phyloP scores from a whole-genome alignment of 768 basidiomycete genomes.

The Collybiopsis luxurians region DNA sequence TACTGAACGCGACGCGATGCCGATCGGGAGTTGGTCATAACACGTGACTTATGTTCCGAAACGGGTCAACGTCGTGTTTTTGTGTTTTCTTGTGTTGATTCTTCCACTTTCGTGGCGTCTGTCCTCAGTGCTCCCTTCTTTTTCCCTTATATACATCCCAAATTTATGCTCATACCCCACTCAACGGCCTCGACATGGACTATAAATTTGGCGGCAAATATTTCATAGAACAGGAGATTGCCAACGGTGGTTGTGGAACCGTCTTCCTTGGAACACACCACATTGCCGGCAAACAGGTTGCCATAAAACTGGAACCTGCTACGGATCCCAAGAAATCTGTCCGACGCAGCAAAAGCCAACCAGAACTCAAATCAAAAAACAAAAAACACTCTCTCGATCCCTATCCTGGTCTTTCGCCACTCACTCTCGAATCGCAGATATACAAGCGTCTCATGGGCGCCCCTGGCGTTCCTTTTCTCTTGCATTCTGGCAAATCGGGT shows the following conservation, averaged over 20 bases:
- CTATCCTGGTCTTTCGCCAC: slow-evolving; percentile 17
- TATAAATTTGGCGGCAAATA: slow-evolving; percentile 68
- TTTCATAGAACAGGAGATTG: slow-evolving; percentile 75
- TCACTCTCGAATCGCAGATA: slow-evolving; percentile 87
- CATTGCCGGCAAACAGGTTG: slow-evolving; percentile 79
- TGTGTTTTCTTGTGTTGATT: background rate
- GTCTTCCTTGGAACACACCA: slow-evolving; percentile 80
- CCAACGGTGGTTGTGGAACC: slow-evolving; percentile 77
- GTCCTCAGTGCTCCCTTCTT: background rate
- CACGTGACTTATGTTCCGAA: too few species aligned
- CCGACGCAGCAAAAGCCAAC: slow-evolving; percentile 6
- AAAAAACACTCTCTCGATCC: slow-evolving; percentile 15
- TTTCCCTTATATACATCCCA: background rate
- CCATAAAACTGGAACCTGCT: slow-evolving; percentile 79
- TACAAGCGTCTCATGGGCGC: slow-evolving; percentile 91
- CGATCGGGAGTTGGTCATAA: too few species aligned
- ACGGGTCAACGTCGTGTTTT: too few species aligned
- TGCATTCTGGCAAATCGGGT: slow-evolving; percentile 88
- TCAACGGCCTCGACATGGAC: background rate
- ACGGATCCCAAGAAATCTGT: slow-evolving; percentile 1
- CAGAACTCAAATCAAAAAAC: slow-evolving; percentile 1
- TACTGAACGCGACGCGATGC: background rate
- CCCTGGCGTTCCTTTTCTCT: slow-evolving; percentile 86
- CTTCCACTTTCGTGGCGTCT: background rate
- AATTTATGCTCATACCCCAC: slow-evolving; percentile 1